A percentile compares a stretch with the other conserved stretches of the same genome.
Evolutionary conservation across 225 moss, liverwort and hornwort species (phyloP).

Genomic region (Bryoerythrophyllum caledonicum): DNA sequence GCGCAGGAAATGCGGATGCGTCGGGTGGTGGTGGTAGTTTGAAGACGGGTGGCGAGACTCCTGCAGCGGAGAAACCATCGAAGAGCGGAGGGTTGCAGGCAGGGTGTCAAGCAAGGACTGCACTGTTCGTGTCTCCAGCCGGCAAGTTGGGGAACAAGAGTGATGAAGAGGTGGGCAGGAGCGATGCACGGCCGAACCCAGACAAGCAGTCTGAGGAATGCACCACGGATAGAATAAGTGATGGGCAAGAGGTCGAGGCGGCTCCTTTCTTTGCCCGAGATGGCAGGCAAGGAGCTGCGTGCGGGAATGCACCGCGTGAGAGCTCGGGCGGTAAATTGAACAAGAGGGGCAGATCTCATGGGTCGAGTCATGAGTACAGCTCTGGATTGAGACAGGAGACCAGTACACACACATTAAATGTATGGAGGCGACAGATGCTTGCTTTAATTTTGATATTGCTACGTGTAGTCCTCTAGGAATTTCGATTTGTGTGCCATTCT

Average conservation of each 20-base stretch:
- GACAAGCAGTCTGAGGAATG: conserved; percentile 36
- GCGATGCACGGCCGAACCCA: conserved; percentile 22
- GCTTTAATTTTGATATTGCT: not conserved
- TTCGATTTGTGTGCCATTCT: not conserved
- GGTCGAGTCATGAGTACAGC: conserved; percentile 47
- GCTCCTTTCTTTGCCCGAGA: conserved; percentile 40
- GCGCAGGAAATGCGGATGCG: conserved; percentile 18
- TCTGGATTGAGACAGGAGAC: conserved; percentile 35
- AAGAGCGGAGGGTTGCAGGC: conserved; percentile 41
- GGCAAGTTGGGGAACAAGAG: conserved; percentile 55
- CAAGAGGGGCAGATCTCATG: conserved; percentile 78
- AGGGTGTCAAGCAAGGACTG: conserved; percentile 66
- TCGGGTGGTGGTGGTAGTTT: conserved; percentile 16
- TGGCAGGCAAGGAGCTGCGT: conserved; percentile 53
- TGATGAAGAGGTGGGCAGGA: conserved; percentile 48
- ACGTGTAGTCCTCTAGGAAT: too few species aligned
- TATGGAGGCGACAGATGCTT: not conserved
- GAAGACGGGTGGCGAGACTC: conserved; percentile 38
- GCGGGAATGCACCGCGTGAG: conserved; percentile 33
- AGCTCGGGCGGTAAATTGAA: conserved; percentile 44
- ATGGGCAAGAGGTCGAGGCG: conserved; percentile 18
- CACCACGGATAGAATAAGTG: conserved; percentile 36
- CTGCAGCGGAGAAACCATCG: conserved; percentile 37
- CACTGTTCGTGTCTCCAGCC: conserved; percentile 74
- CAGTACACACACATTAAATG: conserved; percentile 44